phyloP scores from a whole-genome alignment of 345 rosid genomes.

The Rhodamnia rubescens region DNA sequence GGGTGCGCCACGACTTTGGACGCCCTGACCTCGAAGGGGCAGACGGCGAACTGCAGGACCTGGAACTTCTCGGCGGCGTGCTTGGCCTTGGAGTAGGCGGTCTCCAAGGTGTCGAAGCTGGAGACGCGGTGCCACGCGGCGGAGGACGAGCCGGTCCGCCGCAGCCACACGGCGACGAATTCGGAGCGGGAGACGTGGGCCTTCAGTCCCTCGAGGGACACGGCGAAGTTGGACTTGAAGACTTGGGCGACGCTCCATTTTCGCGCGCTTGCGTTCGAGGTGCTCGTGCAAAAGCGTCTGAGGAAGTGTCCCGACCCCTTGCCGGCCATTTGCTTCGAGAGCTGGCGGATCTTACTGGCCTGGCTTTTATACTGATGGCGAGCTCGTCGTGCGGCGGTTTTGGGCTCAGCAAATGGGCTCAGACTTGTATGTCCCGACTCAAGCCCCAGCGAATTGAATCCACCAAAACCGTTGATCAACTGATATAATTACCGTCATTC shows the following conservation, averaged over 20 bases:
- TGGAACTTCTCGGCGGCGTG: slow-evolving; percentile 65
- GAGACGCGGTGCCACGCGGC: slow-evolving; percentile 79
- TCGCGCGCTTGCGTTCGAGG: neutral
- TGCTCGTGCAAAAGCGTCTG: slow-evolving; percentile 33
- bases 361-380: neutral
- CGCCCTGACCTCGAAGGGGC: slow-evolving; percentile 52
- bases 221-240: slow-evolving; percentile 50
- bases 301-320: neutral
- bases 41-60: slow-evolving; percentile 66
- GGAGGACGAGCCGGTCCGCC: slow-evolving; percentile 59
- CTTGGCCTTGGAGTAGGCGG: slow-evolving; percentile 65
- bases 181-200: slow-evolving; percentile 48
- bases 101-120: slow-evolving; percentile 52
- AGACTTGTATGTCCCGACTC: neutral
- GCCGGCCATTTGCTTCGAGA: neutral
- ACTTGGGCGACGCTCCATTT: slow-evolving; percentile 57
- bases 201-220: slow-evolving; percentile 34
- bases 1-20: slow-evolving; percentile 53
- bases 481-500: neutral
- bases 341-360: neutral
- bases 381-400: neutral
- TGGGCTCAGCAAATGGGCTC: neutral
- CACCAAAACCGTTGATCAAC: neutral
- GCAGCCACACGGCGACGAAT: slow-evolving; percentile 59
- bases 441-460: neutral